These are phyloP conservation scores for Candida oleophila DNA, from an alignment of 805 yeast species.

Conservation along the genomic window DNA sequence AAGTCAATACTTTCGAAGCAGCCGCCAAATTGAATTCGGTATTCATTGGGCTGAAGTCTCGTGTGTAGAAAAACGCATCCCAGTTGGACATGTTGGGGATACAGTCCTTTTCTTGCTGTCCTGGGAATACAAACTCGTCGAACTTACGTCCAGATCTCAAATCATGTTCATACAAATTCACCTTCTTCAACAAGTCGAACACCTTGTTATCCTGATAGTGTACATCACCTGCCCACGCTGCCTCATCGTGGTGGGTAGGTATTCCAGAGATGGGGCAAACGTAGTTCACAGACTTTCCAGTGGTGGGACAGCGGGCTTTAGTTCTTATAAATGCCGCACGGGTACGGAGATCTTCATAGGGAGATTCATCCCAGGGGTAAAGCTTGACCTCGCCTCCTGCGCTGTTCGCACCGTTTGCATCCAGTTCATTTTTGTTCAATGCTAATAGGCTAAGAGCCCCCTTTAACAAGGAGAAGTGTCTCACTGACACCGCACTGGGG, in stretches of 20 bases:
- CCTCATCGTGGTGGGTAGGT: conserved; percentile 89
- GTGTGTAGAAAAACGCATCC: conserved; percentile 91
- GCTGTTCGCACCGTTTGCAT: not conserved
- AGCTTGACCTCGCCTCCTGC: not conserved
- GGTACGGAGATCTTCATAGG: conserved; percentile 80
- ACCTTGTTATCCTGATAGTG: conserved; percentile 66
- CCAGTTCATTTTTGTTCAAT: conserved; percentile 4
- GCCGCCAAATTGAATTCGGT: conserved; percentile 95
- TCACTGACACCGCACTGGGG: not conserved
- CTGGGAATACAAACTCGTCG: conserved; percentile 95
- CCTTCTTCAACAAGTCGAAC: conserved; percentile 78
- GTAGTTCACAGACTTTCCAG: conserved; percentile 72
- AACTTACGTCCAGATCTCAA: conserved; percentile 89
- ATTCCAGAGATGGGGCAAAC: conserved; percentile 94
- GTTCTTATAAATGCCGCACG: conserved; percentile 90
- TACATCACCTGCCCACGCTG: conserved; percentile 83
- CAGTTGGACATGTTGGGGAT: conserved; percentile 76
- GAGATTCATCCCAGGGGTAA: conserved; percentile 88
- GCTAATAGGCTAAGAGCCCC: conserved; percentile 6
- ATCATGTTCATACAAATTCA: conserved; percentile 92
- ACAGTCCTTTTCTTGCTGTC: conserved; percentile 70
- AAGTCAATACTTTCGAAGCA: conserved; percentile 89
- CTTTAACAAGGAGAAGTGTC: conserved; percentile 4
- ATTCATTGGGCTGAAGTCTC: conserved; percentile 94
- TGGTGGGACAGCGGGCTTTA: conserved; percentile 87